Percentiles rank a stretch among this genome's conserved stretches.
These are phyloP conservation scores for Taphrina betulina DNA, from an alignment of 1,139 yeast species.

Conservation along the genomic window DNA sequence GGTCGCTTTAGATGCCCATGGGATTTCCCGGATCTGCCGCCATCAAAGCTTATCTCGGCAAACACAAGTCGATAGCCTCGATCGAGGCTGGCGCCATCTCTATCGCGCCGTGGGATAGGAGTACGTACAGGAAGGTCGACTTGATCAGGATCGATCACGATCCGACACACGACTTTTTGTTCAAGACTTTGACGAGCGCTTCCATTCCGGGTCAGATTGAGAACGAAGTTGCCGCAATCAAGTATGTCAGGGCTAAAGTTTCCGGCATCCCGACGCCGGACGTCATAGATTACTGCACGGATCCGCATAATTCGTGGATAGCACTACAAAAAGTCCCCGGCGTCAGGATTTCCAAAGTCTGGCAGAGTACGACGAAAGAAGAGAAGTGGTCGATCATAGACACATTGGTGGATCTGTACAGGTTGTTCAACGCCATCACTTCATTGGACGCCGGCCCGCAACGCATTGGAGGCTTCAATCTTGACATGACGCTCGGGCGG, in stretches of 20 bases:
- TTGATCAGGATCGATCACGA: not conserved
- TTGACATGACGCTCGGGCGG: slow-evolving; percentile 4
- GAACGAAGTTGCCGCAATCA: slow-evolving; percentile 14
- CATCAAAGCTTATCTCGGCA: slow-evolving; percentile 6
- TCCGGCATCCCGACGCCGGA: slow-evolving; percentile 3
- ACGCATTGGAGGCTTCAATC: slow-evolving; percentile 2
- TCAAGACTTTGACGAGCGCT: slow-evolving; percentile 4
- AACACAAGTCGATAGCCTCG: not conserved
- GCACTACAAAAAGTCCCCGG: not conserved
- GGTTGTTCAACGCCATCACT: slow-evolving; percentile 4
- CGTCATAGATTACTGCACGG: slow-evolving; percentile 7
- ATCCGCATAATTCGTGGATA: not conserved
- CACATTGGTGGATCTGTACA: slow-evolving; percentile 6
- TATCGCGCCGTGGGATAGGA: not conserved
- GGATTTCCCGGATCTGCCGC: not conserved
- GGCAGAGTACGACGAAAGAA: not conserved
- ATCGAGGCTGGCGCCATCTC: not conserved
- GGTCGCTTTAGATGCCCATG: no score
- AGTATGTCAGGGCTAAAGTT: not conserved
- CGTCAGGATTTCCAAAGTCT: not conserved
- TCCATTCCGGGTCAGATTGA: slow-evolving; percentile 2
- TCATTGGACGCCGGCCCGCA: not conserved
- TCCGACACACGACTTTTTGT: slow-evolving; percentile 1
- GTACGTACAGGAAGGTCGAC: not conserved
- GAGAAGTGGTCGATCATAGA: slow-evolving; percentile 1